Evolutionary conservation across 331 rosid species (phyloP), one percentile per base, ranked within the genome.

Genomic region (Dryas integrifolia): DNA sequence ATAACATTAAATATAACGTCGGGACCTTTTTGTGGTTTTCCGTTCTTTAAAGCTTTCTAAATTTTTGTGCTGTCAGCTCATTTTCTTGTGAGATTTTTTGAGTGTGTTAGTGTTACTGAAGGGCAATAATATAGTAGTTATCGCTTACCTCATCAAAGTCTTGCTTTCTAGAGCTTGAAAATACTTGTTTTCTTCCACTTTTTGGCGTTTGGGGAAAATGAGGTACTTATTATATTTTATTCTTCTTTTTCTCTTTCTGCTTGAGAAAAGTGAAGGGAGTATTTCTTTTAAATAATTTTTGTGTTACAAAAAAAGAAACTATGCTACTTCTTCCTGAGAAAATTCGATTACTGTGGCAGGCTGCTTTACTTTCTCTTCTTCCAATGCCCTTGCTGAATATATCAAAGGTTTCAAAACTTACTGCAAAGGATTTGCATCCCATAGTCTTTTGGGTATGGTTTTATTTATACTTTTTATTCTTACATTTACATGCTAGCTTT

Each of bases 311-410:
- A 66, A 66, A 47, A 24, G 16, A 26, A 24, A 4, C 39, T 8
- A 44, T 18, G 51, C 50, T 21, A 24, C 56, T 46, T 58, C 65
- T 63, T 75, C 65, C 73, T 65, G 69, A 82, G 53, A 60, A 78
- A 63, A 77, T 77, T 80, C 67, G 70, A 26, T 79, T 75, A 30
- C 79, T 59, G 53, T 82, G 80, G 86, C 96, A 94, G 98, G 92
- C 97, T 39, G 84, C 95, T 76, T 80, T 94, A 74, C 89, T 94
- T 70, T 94, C 97, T 78, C 90, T 89, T 78, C 91, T 94, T 78
- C 98, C 98, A 65, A 56, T 30, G 5, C 76, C 88, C 84, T 75
- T 89, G 83, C 77, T 85, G 65, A 77, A 85, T 73, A 71, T 80
- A 58, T 81, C 92, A 76, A 82, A 76, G 46, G 82, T 72, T 75